Percentiles rank a stretch among this genome's conserved stretches.
Evolutionary conservation across 2,329 filamentous ascomycete genomes (phyloP).

Genomic region (Colletotrichum brevisporum): DNA sequence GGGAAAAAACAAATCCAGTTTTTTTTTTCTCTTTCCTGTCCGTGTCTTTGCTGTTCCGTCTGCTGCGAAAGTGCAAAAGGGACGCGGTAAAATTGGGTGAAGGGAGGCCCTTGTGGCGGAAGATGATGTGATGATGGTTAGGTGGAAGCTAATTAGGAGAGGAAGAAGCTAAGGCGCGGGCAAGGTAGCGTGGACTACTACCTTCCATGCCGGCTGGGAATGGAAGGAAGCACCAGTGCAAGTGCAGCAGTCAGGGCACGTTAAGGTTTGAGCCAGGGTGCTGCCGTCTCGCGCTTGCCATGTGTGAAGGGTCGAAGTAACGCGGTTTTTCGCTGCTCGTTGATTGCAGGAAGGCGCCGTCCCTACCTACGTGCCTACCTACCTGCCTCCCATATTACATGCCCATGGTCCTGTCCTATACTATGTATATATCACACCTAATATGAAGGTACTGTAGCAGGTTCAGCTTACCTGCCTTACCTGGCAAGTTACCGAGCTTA

Average conservation of each 20-base stretch:
- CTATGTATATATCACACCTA: too few relatives aligned
- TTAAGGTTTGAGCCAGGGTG: constrained; percentile 35
- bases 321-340: neutral
- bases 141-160: neutral
- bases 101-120: constrained; percentile 28
- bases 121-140: constrained; percentile 23
- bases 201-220: constrained; percentile 19
- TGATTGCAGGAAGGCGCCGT: neutral
- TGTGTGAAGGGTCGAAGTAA: constrained; percentile 17
- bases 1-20: constrained; percentile 29
- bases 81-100: constrained; percentile 7
- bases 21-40: neutral
- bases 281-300: constrained; percentile 20
- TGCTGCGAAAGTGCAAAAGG: neutral
- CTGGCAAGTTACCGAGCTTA: too few relatives aligned
- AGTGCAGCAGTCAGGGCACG: neutral
- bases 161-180: constrained; percentile 9
- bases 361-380: too few relatives aligned
- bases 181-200: constrained; percentile 20
- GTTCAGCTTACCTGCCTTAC: too few relatives aligned
- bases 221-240: neutral
- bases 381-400: too few relatives aligned
- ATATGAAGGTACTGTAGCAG: too few relatives aligned
- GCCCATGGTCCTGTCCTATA: too few relatives aligned
- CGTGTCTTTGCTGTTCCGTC: neutral